Evolutionary conservation across 2,329 filamentous ascomycete genomes (phyloP).

Genomic region (Pseudogymnoascus sp.): DNA sequence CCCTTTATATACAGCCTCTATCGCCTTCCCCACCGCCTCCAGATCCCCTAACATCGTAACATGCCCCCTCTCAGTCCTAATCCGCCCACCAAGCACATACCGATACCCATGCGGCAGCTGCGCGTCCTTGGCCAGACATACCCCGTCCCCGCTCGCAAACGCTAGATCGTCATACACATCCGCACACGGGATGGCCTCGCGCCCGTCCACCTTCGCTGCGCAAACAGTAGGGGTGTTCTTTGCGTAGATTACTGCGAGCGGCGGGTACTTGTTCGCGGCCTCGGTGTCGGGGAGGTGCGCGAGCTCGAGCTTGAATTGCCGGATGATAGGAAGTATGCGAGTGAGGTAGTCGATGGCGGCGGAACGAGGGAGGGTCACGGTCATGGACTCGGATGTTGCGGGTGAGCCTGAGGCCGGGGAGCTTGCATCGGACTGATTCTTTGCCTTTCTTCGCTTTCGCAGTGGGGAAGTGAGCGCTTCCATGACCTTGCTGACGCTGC

Average conservation of each 20-base stretch:
- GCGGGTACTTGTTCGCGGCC: conserved; percentile 66
- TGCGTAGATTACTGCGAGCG: conserved; percentile 73
- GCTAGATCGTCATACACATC: conserved; percentile 81
- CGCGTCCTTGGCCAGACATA: conserved; percentile 74
- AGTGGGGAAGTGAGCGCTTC: neutral
- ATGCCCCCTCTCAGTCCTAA: conserved; percentile 77
- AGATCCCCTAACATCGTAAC: conserved; percentile 80
- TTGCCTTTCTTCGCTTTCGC: neutral
- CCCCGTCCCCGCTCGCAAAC: conserved; percentile 81
- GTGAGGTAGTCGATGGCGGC: conserved; percentile 54
- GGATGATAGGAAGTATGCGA: conserved; percentile 62
- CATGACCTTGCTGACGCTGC: neutral
- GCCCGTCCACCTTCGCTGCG: conserved; percentile 63
- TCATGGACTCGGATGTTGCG: conserved; percentile 23
- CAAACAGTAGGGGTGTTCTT: conserved; percentile 81
- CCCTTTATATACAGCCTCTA: conserved; percentile 59
- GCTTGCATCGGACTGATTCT: neutral
- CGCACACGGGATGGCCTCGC: conserved; percentile 63
- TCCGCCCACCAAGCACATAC: conserved; percentile 61
- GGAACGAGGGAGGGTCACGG: conserved; percentile 28
- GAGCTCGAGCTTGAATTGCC: conserved; percentile 68
- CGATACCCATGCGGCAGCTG: conserved; percentile 78
- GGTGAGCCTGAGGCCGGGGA: neutral
- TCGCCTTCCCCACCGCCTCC: conserved; percentile 65
- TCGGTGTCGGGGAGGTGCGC: conserved; percentile 51